phyloP scores from a whole-genome alignment of 305 asterid species.

The Fraxinus baroniana region DNA sequence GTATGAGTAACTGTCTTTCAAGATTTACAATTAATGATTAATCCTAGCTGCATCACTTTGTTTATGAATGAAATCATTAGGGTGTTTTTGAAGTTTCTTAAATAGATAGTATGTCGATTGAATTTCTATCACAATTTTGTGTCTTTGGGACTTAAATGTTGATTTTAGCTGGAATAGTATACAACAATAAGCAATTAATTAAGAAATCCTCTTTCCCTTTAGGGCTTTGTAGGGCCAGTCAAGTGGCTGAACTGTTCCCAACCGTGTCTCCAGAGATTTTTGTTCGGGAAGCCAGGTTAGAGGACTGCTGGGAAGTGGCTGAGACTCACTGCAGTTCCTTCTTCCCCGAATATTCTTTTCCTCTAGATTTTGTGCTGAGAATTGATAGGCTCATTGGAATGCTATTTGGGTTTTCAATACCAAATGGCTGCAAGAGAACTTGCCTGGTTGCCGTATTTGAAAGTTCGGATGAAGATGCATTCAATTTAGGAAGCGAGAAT shows the following conservation, averaged over 20 bases:
- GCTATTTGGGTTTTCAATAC: constrained; percentile 84
- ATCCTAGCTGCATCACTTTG: background rate
- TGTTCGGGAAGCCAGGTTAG: constrained; percentile 85
- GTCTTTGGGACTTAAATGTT: background rate
- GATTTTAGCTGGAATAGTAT: background rate
- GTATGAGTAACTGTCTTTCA: background rate
- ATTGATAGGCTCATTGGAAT: constrained; percentile 77
- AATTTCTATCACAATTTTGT: background rate
- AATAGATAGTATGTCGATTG: background rate
- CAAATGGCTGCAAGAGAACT: constrained; percentile 79
- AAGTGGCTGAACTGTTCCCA: constrained; percentile 68
- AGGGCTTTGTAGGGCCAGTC: constrained; percentile 78
- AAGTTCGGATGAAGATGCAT: constrained; percentile 46
- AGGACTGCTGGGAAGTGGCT: constrained; percentile 98
- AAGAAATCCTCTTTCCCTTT: background rate
- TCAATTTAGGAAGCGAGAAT: constrained; percentile 53
- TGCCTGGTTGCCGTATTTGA: constrained; percentile 79
- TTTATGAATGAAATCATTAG: background rate
- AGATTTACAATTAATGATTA: background rate
- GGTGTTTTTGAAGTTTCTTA: background rate
- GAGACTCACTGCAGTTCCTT: constrained; percentile 94
- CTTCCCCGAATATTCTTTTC: constrained; percentile 82
- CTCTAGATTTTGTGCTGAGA: constrained; percentile 75
- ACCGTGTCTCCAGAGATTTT: constrained; percentile 65
- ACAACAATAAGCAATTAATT: background rate